phyloP scores from a whole-genome alignment of 176 grass and related monocot species.

The Zoysia pacifica region DNA sequence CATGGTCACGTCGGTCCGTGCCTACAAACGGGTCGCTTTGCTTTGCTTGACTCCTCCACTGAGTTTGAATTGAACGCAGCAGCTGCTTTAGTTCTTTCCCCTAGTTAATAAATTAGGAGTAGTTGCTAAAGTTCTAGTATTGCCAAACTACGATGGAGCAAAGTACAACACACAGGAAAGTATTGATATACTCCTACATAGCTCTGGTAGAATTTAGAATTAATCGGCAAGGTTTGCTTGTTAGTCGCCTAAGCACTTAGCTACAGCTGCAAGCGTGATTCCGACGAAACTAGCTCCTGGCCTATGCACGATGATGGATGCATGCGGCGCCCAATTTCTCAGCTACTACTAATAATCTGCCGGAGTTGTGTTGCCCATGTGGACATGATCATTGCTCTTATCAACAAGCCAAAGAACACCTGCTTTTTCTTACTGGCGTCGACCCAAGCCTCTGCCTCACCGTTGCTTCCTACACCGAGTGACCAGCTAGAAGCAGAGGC shows the following conservation, averaged over 20 bases:
- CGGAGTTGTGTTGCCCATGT: neutral
- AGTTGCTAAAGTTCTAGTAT: too few species aligned
- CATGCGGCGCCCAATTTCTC: neutral
- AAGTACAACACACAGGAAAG: slow-evolving; percentile 28
- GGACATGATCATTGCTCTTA: neutral
- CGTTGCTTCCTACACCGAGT: neutral
- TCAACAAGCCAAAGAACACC: neutral
- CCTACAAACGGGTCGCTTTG: slow-evolving; percentile 2
- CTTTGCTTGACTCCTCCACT: slow-evolving; percentile 49
- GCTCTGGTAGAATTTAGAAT: neutral
- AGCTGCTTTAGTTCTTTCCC: neutral
- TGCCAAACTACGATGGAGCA: neutral
- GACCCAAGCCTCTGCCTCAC: neutral
- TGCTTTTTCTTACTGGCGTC: neutral
- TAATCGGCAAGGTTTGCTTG: neutral
- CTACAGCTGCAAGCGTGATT: neutral
- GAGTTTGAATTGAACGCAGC: slow-evolving; percentile 14
- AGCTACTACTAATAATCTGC: neutral
- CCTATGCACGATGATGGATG: neutral
- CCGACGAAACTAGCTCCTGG: neutral
- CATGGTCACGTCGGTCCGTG: slow-evolving; percentile 4
- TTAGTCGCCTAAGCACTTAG: slow-evolving; percentile 4
- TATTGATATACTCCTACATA: neutral
- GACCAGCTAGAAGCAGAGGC: neutral
- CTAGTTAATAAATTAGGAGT: neutral